These are phyloP conservation scores for Penicillium soppii DNA, from an alignment of 495 filamentous ascomycete species.

Conservation along the genomic window DNA sequence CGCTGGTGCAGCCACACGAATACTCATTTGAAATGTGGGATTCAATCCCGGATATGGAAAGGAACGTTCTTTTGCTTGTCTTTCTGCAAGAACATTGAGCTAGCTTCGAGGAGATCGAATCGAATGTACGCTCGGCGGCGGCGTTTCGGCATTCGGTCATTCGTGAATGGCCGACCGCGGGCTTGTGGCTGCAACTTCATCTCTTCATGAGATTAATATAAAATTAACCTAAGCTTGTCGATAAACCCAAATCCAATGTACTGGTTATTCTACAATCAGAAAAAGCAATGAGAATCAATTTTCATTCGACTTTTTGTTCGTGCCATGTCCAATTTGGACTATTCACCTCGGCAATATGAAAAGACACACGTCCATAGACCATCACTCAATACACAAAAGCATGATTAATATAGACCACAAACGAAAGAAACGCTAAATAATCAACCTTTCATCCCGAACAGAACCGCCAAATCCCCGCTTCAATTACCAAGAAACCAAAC, in stretches of 20 bases:
- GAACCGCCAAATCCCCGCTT: not conserved
- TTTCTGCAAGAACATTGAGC: not conserved
- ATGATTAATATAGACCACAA: not conserved
- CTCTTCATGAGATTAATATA: too few relatives aligned
- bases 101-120: not conserved
- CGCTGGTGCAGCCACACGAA: not conserved
- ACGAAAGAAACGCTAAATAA: slow-evolving; percentile 1
- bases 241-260: too few relatives aligned
- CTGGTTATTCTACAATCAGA: too few relatives aligned
- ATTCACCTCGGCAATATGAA: not conserved
- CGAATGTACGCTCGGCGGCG: too few relatives aligned
- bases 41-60: not conserved
- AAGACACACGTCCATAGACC: not conserved
- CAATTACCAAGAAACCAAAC: not conserved
- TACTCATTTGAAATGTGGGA: not conserved
- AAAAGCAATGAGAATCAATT: too few relatives aligned
- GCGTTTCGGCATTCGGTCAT: slow-evolving; percentile 10
- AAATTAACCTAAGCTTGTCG: too few relatives aligned
- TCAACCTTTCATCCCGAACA: not conserved
- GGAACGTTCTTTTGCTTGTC: not conserved
- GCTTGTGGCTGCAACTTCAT: not conserved
- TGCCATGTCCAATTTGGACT: too few relatives aligned
- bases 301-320: too few relatives aligned
- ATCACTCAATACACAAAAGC: not conserved
- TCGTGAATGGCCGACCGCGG: slow-evolving; percentile 5